These are phyloP conservation scores for Cairneyella variabilis DNA, from an alignment of 495 filamentous ascomycete genomes.

Conservation along the genomic window DNA sequence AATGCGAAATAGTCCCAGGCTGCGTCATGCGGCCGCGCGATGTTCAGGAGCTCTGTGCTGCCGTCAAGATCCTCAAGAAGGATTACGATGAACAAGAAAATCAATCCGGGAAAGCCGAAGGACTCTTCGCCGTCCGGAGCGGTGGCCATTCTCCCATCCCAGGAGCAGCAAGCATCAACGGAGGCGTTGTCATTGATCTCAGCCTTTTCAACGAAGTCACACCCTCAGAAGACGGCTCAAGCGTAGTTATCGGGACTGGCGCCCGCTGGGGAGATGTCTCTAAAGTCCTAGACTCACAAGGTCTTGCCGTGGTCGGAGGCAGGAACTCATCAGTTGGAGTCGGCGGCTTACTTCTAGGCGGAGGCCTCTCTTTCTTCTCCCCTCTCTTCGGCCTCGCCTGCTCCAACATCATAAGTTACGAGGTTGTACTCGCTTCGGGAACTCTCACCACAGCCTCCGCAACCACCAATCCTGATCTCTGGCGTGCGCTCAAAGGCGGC, in stretches of 20 bases:
- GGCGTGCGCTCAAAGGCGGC: slow-evolving; percentile 51
- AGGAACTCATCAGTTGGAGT: slow-evolving; percentile 49
- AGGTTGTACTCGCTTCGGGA: slow-evolving; percentile 50
- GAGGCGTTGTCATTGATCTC: slow-evolving; percentile 54
- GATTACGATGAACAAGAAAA: not conserved
- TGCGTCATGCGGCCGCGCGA: slow-evolving; percentile 28
- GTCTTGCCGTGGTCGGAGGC: slow-evolving; percentile 45
- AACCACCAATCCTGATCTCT: slow-evolving; percentile 42
- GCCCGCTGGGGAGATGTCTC: slow-evolving; percentile 47
- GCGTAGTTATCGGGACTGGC: slow-evolving; percentile 31
- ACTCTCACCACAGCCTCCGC: slow-evolving; percentile 42
- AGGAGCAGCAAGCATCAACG: slow-evolving; percentile 41
- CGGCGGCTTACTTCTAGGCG: slow-evolving; percentile 49
- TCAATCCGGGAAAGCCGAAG: slow-evolving; percentile 2
- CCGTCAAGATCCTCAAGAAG: slow-evolving; percentile 3
- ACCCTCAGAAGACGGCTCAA: not conserved
- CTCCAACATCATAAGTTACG: slow-evolving; percentile 36
- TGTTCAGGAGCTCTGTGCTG: not conserved
- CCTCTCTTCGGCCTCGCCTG: slow-evolving; percentile 39
- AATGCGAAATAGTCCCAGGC: slow-evolving; percentile 28
- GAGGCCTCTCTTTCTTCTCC: slow-evolving; percentile 39
- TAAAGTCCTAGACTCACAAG: slow-evolving; percentile 31
- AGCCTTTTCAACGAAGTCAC: not conserved
- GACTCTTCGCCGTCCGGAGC: slow-evolving; percentile 45
- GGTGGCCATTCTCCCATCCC: slow-evolving; percentile 46